phyloP scores from a whole-genome alignment of 2,329 filamentous ascomycete species.

The Trichoderma sp. region DNA sequence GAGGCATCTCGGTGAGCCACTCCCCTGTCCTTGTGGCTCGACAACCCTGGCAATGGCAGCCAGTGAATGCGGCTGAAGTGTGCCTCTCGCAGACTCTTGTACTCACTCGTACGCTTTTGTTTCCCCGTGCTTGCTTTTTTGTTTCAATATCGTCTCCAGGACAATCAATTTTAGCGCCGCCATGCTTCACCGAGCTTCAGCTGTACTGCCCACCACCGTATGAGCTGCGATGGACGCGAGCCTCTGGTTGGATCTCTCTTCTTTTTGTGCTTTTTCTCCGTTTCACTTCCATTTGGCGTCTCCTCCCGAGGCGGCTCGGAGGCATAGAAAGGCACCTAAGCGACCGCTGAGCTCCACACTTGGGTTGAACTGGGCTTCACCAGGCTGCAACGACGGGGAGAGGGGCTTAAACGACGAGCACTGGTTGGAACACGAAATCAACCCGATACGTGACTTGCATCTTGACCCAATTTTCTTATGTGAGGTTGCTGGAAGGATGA shows the following conservation, averaged over 20 bases:
- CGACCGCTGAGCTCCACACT: constrained; percentile 19
- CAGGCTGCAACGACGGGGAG: constrained; percentile 16
- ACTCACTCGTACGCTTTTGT: neutral
- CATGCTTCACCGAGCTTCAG: neutral
- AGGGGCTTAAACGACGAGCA: constrained; percentile 11
- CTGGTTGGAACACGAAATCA: constrained; percentile 16
- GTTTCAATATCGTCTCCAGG: neutral
- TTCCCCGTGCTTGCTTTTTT: neutral
- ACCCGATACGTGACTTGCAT: constrained; percentile 6
- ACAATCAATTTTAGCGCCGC: neutral
- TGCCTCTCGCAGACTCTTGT: neutral
- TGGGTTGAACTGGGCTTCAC: constrained; percentile 21
- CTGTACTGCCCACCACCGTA: neutral
- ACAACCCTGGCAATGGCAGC: neutral
- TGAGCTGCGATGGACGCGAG: neutral
- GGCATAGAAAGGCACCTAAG: constrained; percentile 7
- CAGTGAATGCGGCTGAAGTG: neutral
- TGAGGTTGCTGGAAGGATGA: neutral
- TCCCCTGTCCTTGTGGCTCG: constrained; percentile 6
- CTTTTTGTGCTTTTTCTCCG: neutral
- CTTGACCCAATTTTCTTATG: constrained; percentile 7
- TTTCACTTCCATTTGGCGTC: neutral
- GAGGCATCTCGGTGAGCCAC: constrained; percentile 17
- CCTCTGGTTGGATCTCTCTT: neutral
- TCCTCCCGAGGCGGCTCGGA: constrained; percentile 6